A percentile compares a stretch with the other conserved stretches of the same genome.
Conservation (phyloP, 2,329 filamentous ascomycete species). For the Aaosphaeria arxii region DNA sequence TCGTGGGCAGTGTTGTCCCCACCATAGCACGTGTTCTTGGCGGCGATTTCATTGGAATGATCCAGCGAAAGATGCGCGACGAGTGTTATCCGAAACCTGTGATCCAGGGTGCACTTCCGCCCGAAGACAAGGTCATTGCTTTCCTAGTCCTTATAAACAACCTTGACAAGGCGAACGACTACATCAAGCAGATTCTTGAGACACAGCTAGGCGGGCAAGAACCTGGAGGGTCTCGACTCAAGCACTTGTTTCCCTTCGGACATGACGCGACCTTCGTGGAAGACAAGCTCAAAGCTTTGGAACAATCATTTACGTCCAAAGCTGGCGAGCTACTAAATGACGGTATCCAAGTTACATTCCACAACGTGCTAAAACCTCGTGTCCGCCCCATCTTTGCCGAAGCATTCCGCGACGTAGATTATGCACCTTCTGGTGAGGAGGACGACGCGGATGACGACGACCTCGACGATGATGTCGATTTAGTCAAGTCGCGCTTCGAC, state of each 20-base stretch:
- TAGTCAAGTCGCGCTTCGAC: conserved; percentile 77
- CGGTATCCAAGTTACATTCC: conserved; percentile 80
- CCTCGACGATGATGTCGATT: conserved; percentile 52
- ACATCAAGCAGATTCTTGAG: conserved; percentile 80
- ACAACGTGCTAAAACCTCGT: conserved; percentile 80
- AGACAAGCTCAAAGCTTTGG: conserved; percentile 65
- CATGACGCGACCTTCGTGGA: conserved; percentile 70
- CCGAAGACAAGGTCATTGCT: conserved; percentile 81
- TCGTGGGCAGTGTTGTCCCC: conserved; percentile 75
- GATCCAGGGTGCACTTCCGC: conserved; percentile 76
- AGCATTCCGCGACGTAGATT: conserved; percentile 89
- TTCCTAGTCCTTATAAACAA: conserved; percentile 96
- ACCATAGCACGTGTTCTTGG: conserved; percentile 77
- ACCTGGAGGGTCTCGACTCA: conserved; percentile 40
- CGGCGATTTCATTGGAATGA: conserved; percentile 92
- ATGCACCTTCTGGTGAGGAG: conserved; percentile 60
- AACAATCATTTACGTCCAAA: conserved; percentile 71
- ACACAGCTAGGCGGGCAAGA: conserved; percentile 53
- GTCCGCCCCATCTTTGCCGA: conserved; percentile 82
- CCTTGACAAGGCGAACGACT: conserved; percentile 87
- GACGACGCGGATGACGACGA: conserved; percentile 42
- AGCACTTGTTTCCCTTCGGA: conserved; percentile 74
- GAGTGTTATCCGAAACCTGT: conserved; percentile 84
- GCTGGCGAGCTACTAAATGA: conserved; percentile 79
- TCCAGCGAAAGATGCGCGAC: conserved; percentile 95